A percentile compares a stretch with the other conserved stretches of the same genome.
Conservation (phyloP, 2,329 filamentous ascomycete genomes). For the Tympanopsis confertula region DNA sequence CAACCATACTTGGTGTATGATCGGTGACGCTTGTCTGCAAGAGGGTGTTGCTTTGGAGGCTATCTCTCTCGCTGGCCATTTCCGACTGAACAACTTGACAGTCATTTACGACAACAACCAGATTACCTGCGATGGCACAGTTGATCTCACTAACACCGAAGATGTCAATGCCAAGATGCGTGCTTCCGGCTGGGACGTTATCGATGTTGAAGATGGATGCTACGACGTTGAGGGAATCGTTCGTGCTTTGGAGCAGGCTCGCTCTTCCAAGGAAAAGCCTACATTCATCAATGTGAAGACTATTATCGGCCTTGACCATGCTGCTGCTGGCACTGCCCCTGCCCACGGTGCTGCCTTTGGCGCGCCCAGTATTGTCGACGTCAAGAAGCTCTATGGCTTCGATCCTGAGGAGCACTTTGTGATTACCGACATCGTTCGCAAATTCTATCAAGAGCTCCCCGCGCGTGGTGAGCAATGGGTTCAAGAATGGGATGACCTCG, state of each 20-base stretch:
- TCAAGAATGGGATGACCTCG: conserved; percentile 31
- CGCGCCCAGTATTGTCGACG: conserved; percentile 35
- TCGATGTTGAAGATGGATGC: conserved; percentile 39
- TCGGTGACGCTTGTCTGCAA: conserved; percentile 44
- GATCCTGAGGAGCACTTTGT: conserved; percentile 33
- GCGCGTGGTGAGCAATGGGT: conserved; percentile 31
- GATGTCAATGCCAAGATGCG: conserved; percentile 46
- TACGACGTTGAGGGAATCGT: conserved; percentile 36
- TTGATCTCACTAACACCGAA: conserved; percentile 41
- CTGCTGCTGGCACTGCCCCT: conserved; percentile 33
- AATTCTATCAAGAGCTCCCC: conserved; percentile 38
- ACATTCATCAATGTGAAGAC: conserved; percentile 46
- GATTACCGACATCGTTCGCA: conserved; percentile 29
- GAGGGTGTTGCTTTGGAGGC: conserved; percentile 47
- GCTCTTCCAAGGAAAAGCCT: conserved; percentile 31
- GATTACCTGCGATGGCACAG: conserved; percentile 43
- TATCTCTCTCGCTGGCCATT: conserved; percentile 42
- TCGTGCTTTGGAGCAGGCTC: conserved; percentile 29
- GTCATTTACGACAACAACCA: conserved; percentile 52
- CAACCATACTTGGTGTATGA: conserved; percentile 43
- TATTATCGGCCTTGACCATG: conserved; percentile 40
- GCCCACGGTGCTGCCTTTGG: conserved; percentile 48
- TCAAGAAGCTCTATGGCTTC: conserved; percentile 38
- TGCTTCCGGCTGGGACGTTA: conserved; percentile 41
- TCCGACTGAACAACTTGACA: conserved; percentile 40